Base-by-base conservation (phyloP, 257 asterid species). In the Capsicum chinense region DNA sequence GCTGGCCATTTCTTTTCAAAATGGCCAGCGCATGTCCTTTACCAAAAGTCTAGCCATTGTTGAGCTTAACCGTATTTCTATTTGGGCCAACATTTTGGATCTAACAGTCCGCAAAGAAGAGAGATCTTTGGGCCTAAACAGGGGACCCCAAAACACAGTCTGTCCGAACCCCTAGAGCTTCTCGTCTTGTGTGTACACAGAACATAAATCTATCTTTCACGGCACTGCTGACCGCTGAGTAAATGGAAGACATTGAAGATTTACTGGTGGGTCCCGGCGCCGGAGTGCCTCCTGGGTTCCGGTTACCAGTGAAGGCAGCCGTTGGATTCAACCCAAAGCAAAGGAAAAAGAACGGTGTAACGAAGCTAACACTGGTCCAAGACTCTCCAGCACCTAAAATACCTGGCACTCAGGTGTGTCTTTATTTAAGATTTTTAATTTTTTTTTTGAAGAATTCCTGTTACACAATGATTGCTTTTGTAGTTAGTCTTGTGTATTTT, bases 201-300 rank as follows among this genome's bases (percentile, higher is more conserved):
- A 39, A 68, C 52, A 1, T 52, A 68, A 37, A 39, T 42, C 80
- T 19, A 39, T 73, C 19, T 3, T 26, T 2, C 80, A 2, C 39
- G 1, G 59, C 44, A 39, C 44, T 39, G 44, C 44, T 39, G 44
- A 21, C 60, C 12, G 10, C 80, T 48, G n/a, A 73, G 1, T 59
- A 56, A 79, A 93, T 93, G 97, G 97, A 94, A 86, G 99, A 95
- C 89, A 95, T 94, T 16, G 99, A 95, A 89, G 99, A 94, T 92
- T 88, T 94, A 66, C 85, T 95, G 84, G 92, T 79, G 10, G 94
- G 88, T 59, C 87, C 86, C 50, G 93, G 91, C 83, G 93, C 90
- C 83, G 98, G 95, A 74, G 91, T 85, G 48, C 88, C 95, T 83
- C 93, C 95, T n/a, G 98, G 97, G 14, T 92, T 94, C 88, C 92